phyloP scores from a whole-genome alignment of 164 flowering plant genomes.

The Stephania japonica region DNA sequence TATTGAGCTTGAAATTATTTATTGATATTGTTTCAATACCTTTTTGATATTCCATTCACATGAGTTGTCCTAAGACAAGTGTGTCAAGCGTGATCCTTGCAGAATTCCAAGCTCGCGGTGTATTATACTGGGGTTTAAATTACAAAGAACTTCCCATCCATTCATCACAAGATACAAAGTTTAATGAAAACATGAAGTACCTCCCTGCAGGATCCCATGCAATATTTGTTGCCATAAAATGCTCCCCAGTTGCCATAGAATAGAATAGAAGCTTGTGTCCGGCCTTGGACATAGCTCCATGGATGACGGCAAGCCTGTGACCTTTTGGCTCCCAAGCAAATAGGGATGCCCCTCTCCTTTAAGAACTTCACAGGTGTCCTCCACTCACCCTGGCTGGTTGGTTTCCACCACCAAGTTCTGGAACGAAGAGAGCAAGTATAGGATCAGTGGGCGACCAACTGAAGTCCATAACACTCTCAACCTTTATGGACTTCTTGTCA shows the following conservation, averaged over 20 bases:
- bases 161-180: not conserved
- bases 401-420: constrained; percentile 97
- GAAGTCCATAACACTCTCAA: constrained; percentile 86
- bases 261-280: constrained; percentile 78
- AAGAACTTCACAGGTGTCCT: not conserved
- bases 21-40: too few species aligned
- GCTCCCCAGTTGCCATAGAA: constrained; percentile 91
- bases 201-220: constrained; percentile 99
- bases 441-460: constrained; percentile 95
- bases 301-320: constrained; percentile 90
- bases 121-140: too few species aligned
- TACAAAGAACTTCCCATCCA: not conserved
- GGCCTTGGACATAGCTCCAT: constrained; percentile 87
- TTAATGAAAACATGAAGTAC: constrained; percentile 21
- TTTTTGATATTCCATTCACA: too few species aligned
- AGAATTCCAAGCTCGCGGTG: too few species aligned
- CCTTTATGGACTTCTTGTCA: constrained; percentile 88
- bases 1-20: too few species aligned
- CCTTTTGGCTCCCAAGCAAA: constrained; percentile 99
- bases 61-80: too few species aligned
- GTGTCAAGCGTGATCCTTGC: too few species aligned
- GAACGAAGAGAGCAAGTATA: constrained; percentile 82
- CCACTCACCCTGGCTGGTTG: constrained; percentile 91
- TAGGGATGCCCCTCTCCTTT: constrained; percentile 86
- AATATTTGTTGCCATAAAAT: constrained; percentile 93